Evolutionary conservation across 176 grass and related monocot species (phyloP), one percentile per base, ranked within the genome.

Genomic region (Luzula sylvatica): DNA sequence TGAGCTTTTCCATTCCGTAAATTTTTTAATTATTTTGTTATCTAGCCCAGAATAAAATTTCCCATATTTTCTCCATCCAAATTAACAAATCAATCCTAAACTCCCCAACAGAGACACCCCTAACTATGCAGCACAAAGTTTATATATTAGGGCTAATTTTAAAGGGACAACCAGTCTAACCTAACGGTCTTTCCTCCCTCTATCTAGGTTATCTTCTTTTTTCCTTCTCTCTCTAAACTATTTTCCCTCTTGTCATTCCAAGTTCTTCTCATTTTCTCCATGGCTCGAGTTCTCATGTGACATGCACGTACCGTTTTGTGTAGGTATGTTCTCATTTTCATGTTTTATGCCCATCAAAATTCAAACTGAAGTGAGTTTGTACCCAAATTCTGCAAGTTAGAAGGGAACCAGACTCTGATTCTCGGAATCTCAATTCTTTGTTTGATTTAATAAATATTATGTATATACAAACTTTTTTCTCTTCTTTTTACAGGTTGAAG

Each of bases 151-250:
- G 46, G 24, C 43, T 46, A 48, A 30, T 23, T 30, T 46, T 35
- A 35, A 46, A 15, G 43, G 43, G 59, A 23, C 59, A 64, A 46
- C 43, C 42, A 56, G 39, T 69, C 53, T 29, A 40, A 56, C 53
- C 53, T 56, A 45, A 69, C 53, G 23, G 65, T 56, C 38, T 53
- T 69, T 12, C 19, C 4, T 26, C 17, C 27, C 30, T 54, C 50
- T 21, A 12, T 42, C 23, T 56, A 15, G 21, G 41, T 46, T 19
- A 0, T 44, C 40, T 46, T 61, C 38, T 2, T 46, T 25, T 26
- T 8, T 63, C 35, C 12, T 6, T 35, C 42, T 60, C 21, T 60
- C 56, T 39, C 19, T 60, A 15, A 14, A 60, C n/a, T 29, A 22
- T 23, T 43, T 59, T 60, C 25, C 16, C 11, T 14, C 40, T 46